phyloP scores from a whole-genome alignment of 176 grass and related monocot genomes.

The Elaeis guineensis region DNA sequence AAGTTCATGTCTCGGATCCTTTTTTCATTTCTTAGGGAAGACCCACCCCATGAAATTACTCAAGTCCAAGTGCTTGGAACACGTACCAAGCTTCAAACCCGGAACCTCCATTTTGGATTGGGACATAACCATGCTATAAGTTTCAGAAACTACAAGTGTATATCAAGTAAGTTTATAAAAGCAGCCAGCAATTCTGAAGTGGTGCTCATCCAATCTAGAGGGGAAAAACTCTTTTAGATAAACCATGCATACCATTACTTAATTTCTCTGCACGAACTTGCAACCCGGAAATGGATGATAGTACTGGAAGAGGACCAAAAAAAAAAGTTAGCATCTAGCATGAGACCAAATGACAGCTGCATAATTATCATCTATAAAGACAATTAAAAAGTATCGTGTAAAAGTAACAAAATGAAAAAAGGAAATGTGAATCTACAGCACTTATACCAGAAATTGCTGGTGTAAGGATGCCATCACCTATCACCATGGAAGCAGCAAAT shows the following conservation, averaged over 20 bases:
- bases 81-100: too few species aligned
- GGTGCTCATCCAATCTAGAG: not conserved
- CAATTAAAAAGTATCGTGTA: not conserved
- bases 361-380: too few species aligned
- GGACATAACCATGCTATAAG: too few species aligned
- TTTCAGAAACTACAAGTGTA: too few species aligned
- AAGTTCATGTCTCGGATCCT: too few species aligned
- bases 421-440: not conserved
- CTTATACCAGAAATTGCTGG: conserved; percentile 48
- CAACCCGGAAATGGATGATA: conserved; percentile 49
- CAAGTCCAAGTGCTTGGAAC: too few species aligned
- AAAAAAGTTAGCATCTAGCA: conserved; percentile 1
- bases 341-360: not conserved
- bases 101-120: too few species aligned
- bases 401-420: too few species aligned
- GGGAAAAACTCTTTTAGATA: conserved; percentile 1
- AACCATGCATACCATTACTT: conserved; percentile 24
- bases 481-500: conserved; percentile 61
- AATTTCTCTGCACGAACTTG: conserved; percentile 24
- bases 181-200: too few species aligned
- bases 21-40: too few species aligned
- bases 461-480: conserved; percentile 62
- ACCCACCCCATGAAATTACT: too few species aligned
- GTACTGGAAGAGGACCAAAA: conserved; percentile 25
- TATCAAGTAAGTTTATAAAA: too few species aligned